These are phyloP conservation scores for Fraxinus cuspidata DNA, from an alignment of 257 asterid species.

Conservation along the genomic window DNA sequence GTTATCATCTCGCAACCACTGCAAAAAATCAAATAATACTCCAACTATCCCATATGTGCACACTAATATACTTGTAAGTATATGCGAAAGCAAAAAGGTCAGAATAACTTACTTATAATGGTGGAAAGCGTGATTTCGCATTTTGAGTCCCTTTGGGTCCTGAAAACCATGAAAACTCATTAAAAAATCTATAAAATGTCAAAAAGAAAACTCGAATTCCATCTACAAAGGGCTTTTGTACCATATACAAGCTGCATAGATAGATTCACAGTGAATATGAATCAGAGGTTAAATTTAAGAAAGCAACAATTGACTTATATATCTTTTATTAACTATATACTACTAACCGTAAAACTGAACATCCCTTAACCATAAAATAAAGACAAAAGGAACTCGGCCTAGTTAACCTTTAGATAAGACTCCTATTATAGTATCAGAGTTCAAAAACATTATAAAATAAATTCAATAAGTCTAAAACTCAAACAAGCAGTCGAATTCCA, in stretches of 20 bases:
- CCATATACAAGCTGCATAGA: constrained; percentile 5
- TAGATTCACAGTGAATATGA: neutral
- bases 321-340: neutral
- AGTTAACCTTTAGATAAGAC: too few relatives aligned
- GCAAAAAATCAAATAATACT: neutral
- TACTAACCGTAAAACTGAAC: neutral
- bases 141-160: constrained; percentile 96
- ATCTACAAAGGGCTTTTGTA: neutral
- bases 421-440: neutral
- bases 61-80: neutral
- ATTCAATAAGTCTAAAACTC: neutral
- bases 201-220: neutral
- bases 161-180: constrained; percentile 32
- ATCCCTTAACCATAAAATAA: neutral
- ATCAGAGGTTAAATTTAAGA: neutral
- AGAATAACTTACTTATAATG: constrained; percentile 67
- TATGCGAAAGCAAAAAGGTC: neutral
- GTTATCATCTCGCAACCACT: neutral
- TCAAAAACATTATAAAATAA: neutral
- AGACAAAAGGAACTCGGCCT: neutral
- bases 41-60: neutral
- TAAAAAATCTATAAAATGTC: constrained; percentile 2
- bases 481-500: neutral
- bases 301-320: too few relatives aligned
- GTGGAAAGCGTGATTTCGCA: constrained; percentile 95